Percentiles rank a stretch among this genome's conserved stretches.
Evolutionary conservation across 345 rosid genomes (phyloP).

Genomic region (Euphorbia lathyris): DNA sequence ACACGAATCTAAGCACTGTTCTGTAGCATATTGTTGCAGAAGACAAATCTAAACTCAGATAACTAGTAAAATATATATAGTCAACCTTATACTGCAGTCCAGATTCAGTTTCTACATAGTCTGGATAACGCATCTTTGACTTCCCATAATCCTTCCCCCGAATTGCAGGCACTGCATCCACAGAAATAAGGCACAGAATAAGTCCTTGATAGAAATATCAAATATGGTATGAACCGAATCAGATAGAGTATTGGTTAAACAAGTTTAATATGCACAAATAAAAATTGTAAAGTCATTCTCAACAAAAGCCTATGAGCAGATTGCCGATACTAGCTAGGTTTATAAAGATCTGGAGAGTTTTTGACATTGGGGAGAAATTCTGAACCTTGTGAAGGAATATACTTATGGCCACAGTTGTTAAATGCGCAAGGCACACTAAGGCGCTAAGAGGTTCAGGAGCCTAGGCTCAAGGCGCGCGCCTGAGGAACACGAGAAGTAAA

Average conservation of each 20-base stretch:
- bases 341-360: not conserved
- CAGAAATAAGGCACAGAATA: slow-evolving; percentile 7
- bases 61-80: slow-evolving; percentile 6
- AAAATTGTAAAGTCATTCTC: too few relatives aligned
- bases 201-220: not conserved
- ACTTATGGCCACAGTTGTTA: too few relatives aligned
- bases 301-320: not conserved
- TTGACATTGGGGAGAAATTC: too few relatives aligned
- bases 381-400: too few relatives aligned
- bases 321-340: slow-evolving; percentile 1
- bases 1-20: slow-evolving; percentile 9
- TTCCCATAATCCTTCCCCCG: slow-evolving; percentile 96
- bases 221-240: too few relatives aligned
- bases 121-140: slow-evolving; percentile 82
- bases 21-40: not conserved
- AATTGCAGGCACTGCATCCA: slow-evolving; percentile 79
- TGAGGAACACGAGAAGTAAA: too few relatives aligned
- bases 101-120: slow-evolving; percentile 72
- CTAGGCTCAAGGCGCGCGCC: too few relatives aligned
- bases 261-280: too few relatives aligned
- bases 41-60: not conserved
- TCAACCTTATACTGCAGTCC: slow-evolving; percentile 97
- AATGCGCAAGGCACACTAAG: too few relatives aligned
- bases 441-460: too few relatives aligned
- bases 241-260: too few relatives aligned